A percentile compares a stretch with the other conserved stretches of the same genome.
Evolutionary conservation across 208 protist species (phyloP).

Genomic region (Crithidia thermophila): DNA sequence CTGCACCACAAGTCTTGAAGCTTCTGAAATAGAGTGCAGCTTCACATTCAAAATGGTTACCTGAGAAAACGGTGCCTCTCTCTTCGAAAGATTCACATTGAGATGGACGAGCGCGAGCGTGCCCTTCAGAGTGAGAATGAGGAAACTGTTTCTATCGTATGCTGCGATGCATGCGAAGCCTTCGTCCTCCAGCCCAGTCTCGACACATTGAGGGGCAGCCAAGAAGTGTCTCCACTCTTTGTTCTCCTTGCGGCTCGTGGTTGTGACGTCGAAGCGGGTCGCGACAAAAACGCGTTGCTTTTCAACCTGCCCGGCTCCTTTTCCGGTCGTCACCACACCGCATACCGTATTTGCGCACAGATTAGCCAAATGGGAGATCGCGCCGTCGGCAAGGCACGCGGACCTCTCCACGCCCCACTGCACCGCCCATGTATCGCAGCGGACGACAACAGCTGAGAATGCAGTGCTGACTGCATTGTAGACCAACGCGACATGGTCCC

Average conservation of each 20-base stretch:
- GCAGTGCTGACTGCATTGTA: conserved; percentile 35
- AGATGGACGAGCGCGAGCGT: conserved; percentile 23
- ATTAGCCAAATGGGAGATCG: conserved; percentile 21
- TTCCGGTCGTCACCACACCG: conserved; percentile 17
- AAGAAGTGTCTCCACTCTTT: conserved; percentile 34
- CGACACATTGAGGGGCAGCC: conserved; percentile 11
- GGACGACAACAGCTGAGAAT: conserved; percentile 60
- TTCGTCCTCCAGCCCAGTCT: conserved; percentile 25
- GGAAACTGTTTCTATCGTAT: conserved; percentile 23
- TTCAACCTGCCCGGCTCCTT: not conserved
- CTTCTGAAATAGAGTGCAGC: not conserved
- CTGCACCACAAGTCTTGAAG: conserved; percentile 16
- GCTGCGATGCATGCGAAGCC: conserved; percentile 24
- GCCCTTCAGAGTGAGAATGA: conserved; percentile 18
- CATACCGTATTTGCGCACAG: conserved; percentile 34
- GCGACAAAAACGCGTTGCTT: conserved; percentile 33
- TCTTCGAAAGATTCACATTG: conserved; percentile 6
- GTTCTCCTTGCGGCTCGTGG: conserved; percentile 17
- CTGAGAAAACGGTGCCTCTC: not conserved
- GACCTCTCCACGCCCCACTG: conserved; percentile 59
- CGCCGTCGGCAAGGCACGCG: conserved; percentile 25
- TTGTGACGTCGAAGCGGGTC: conserved; percentile 31
- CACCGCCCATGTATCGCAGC: conserved; percentile 84
- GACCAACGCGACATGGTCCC: conserved; percentile 51
- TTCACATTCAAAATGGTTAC: conserved; percentile 7